phyloP scores from a whole-genome alignment of 2,329 filamentous ascomycete species.

The Neofusicoccum cordaticola region DNA sequence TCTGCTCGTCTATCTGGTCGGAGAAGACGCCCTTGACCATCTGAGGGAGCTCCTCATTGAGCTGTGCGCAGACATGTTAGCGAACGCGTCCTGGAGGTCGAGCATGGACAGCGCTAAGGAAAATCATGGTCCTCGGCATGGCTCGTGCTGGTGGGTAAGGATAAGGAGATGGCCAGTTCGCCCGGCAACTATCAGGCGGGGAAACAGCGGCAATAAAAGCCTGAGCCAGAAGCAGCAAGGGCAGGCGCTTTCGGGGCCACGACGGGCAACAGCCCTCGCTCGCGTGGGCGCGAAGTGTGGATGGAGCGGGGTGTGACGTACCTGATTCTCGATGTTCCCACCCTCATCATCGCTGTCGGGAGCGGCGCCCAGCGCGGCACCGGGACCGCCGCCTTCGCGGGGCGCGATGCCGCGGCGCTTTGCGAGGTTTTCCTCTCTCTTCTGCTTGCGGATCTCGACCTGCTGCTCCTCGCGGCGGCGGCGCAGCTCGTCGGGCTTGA shows the following conservation, averaged over 20 bases:
- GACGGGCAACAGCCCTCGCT: not conserved
- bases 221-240: slow-evolving; percentile 5
- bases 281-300: not conserved
- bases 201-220: slow-evolving; percentile 16
- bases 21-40: slow-evolving; percentile 99
- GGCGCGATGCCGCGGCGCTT: slow-evolving; percentile 93
- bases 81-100: not conserved
- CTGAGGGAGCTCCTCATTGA: slow-evolving; percentile 95
- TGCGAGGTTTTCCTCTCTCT: slow-evolving; percentile 97
- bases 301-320: slow-evolving; percentile 49
- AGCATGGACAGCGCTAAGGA: slow-evolving; percentile 1
- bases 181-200: slow-evolving; percentile 15
- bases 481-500: slow-evolving; percentile 98
- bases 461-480: slow-evolving; percentile 98
- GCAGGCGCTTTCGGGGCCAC: not conserved
- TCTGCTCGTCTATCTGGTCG: slow-evolving; percentile 96
- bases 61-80: slow-evolving; percentile 49
- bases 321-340: slow-evolving; percentile 91
- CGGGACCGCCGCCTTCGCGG: slow-evolving; percentile 68
- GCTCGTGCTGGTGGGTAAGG: slow-evolving; percentile 20
- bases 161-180: slow-evolving; percentile 19
- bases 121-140: slow-evolving; percentile 17
- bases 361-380: slow-evolving; percentile 79
- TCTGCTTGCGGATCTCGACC: slow-evolving; percentile 97
- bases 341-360: slow-evolving; percentile 98